phyloP scores from a whole-genome alignment of 2,329 filamentous ascomycete genomes.

The Trichoderma sp. region DNA sequence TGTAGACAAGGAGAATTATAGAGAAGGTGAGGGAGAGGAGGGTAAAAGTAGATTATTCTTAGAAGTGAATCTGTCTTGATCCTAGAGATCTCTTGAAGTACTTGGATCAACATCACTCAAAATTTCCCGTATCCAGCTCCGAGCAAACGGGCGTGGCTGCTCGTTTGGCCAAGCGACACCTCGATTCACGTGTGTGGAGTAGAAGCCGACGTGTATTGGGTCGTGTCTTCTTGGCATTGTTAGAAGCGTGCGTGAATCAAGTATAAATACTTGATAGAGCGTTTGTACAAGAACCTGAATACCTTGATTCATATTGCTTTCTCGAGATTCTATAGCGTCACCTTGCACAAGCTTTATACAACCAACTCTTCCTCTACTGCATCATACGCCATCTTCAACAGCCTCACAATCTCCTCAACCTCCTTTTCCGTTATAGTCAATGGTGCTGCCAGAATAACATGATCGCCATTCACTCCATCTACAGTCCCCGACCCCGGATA shows the following conservation, averaged over 20 bases:
- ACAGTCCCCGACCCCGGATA: constrained; percentile 63
- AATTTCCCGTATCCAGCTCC: neutral
- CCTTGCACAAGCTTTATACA: neutral
- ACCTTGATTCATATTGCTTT: neutral
- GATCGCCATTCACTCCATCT: constrained; percentile 62
- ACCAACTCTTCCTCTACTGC: constrained; percentile 3
- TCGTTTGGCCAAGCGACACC: neutral
- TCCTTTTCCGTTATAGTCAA: constrained; percentile 55
- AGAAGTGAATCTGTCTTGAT: neutral
- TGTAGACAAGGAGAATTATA: neutral
- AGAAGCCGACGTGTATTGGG: neutral
- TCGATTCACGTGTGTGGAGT: neutral
- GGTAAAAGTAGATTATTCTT: neutral
- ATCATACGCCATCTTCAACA: constrained; percentile 20
- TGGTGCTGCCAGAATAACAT: constrained; percentile 68
- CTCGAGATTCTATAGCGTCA: neutral
- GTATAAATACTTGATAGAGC: neutral
- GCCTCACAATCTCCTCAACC: constrained; percentile 19
- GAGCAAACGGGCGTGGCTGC: neutral
- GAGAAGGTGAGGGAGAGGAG: neutral
- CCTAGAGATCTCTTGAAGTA: neutral
- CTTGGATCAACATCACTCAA: neutral
- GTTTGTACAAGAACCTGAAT: neutral
- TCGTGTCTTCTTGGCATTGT: neutral
- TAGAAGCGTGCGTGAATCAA: neutral